Evolutionary conservation across 805 yeast genomes (phyloP).

Genomic region (Yueomyces sinensis): DNA sequence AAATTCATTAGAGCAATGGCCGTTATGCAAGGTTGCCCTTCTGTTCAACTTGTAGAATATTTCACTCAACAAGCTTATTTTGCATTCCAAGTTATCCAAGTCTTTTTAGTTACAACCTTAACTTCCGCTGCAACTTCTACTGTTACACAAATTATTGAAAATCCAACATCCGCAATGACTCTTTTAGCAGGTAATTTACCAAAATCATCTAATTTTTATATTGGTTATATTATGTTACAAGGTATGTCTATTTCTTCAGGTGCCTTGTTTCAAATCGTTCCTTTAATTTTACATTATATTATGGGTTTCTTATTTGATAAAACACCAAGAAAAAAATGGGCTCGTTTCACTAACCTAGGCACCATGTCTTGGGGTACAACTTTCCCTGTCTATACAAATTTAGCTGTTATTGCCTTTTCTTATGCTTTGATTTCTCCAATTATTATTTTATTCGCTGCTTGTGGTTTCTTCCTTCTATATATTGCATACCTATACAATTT

Average conservation of each 20-base stretch:
- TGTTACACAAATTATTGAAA: conserved; percentile 44
- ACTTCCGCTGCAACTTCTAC: conserved; percentile 62
- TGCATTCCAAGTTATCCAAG: conserved; percentile 58
- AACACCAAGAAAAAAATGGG: conserved; percentile 57
- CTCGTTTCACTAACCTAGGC: conserved; percentile 41
- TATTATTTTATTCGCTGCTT: conserved; percentile 58
- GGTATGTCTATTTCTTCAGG: conserved; percentile 57
- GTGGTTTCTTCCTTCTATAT: conserved; percentile 59
- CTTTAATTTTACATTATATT: conserved; percentile 45
- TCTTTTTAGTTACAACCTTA: conserved; percentile 55
- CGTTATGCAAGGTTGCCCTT: conserved; percentile 41
- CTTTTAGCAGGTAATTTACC: conserved; percentile 59
- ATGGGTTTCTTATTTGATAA: conserved; percentile 43
- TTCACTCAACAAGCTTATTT: conserved; percentile 58
- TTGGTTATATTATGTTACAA: conserved; percentile 55
- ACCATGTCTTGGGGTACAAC: conserved; percentile 58
- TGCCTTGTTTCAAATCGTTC: conserved; percentile 47
- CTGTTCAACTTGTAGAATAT: conserved; percentile 44
- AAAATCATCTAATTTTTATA: conserved; percentile 58
- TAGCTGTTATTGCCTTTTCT: conserved; percentile 55
- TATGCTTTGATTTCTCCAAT: conserved; percentile 72
- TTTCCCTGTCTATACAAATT: conserved; percentile 63
- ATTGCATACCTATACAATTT: conserved; percentile 70
- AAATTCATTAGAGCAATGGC: conserved; percentile 53
- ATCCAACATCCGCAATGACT: conserved; percentile 45